Base-by-base conservation (phyloP, 2,329 filamentous ascomycete genomes). In the Talaromyces piceae region DNA sequence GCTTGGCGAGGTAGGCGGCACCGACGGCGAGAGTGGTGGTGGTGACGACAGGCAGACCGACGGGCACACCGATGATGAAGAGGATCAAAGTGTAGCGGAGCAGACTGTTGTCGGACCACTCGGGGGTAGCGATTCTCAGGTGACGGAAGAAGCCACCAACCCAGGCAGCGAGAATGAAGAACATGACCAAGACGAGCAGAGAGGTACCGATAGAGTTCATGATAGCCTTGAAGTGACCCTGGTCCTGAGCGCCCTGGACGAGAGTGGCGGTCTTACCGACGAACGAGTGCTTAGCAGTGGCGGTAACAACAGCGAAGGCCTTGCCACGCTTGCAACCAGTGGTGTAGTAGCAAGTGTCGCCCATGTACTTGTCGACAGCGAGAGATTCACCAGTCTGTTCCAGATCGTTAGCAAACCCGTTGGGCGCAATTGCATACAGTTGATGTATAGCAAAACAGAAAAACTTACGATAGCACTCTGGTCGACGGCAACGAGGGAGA, bases 301-400 rank as follows among this genome's bases (percentile, higher is more conserved):
- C 78, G 51, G 78, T 77, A 61, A 80, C 77, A 55, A 87, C 77
- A 60, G 77, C 81, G 66, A 82, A 87, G 46, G 82, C 80, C 72
- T 86, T 86, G 63, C 84, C 84, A 64, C 84, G 83, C 77, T 87
- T 87, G 75, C 84, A 87, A 59, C 84, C 84, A 56, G 84, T 87
- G 47, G 84, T 87, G 73, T 87, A 87, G 76, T 84, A 87, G 63
- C 83, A 75, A 52, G 79, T 73, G 63, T 87, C 84, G 54, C 82
- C 82, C 79, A 88, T 84, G 72, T 83, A 56, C 53, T 56, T 56
- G 50, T 56, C 54, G 25, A 56, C 83, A 56, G 84, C 84, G 56
- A 87, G 79, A 46, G 84, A 87, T 69, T 87, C 84, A 68, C 84
- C 84, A 57, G 84, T 87, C 39, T 43, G 39, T 37, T 11, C 9